Percentiles rank a stretch among this genome's conserved stretches.
phyloP scores from a whole-genome alignment of 2,329 filamentous ascomycete species.

The Ophiobolus disseminans region DNA sequence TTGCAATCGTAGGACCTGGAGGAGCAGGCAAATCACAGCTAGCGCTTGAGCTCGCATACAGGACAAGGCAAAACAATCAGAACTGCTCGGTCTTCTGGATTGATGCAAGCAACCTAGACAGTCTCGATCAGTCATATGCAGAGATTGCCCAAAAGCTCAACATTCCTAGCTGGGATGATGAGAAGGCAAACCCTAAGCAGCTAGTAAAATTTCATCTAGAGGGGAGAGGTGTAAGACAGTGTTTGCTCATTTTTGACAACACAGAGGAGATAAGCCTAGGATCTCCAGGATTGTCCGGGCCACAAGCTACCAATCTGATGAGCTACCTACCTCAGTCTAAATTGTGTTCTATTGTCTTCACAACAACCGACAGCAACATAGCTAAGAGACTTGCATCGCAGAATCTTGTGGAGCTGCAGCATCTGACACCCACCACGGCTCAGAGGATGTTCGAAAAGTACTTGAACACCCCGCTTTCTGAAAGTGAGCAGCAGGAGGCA shows the following conservation, averaged over 20 bases:
- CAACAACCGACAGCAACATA: slow-evolving; percentile 19
- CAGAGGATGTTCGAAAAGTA: slow-evolving; percentile 24
- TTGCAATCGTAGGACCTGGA: slow-evolving; percentile 24
- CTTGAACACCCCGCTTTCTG: slow-evolving; percentile 10
- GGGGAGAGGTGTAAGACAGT: slow-evolving; percentile 3
- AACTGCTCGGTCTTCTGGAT: slow-evolving; percentile 56
- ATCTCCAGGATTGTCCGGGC: slow-evolving; percentile 6
- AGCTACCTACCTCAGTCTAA: slow-evolving; percentile 22
- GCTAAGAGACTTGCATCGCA: slow-evolving; percentile 19
- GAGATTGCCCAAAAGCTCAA: slow-evolving; percentile 25
- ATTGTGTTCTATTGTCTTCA: slow-evolving; percentile 23
- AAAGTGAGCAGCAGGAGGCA: slow-evolving; percentile 17
- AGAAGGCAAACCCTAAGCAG: slow-evolving; percentile 23
- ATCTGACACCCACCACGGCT: slow-evolving; percentile 22
- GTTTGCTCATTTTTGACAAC: no score
- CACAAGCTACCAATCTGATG: slow-evolving; percentile 20
- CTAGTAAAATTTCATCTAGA: slow-evolving; percentile 22
- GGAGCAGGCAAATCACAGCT: slow-evolving; percentile 33
- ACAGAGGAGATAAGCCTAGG: no score
- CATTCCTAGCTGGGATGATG: slow-evolving; percentile 23
- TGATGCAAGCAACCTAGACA: slow-evolving; percentile 47
- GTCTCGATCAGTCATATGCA: slow-evolving; percentile 37
- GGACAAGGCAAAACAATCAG: slow-evolving; percentile 41
- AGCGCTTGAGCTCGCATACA: slow-evolving; percentile 51
- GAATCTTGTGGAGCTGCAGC: slow-evolving; percentile 20